Evolutionary conservation across 108 stramenopile genomes (phyloP).

Genomic region (Pseudonitzschia multiseries): DNA sequence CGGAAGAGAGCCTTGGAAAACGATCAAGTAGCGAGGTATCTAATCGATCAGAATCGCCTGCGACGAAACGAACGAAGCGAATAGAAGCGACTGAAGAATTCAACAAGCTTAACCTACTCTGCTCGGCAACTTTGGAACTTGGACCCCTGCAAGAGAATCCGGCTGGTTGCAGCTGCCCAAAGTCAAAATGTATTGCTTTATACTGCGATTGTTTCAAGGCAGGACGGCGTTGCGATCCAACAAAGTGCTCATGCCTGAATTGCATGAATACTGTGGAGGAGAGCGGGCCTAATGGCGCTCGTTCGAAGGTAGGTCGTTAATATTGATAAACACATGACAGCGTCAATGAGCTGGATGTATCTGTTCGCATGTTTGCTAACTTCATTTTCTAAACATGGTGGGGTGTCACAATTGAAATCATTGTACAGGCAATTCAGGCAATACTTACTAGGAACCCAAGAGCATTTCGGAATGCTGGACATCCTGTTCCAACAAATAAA

Average conservation of each 20-base stretch:
- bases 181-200: constrained; percentile 82
- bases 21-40: not conserved
- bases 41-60: constrained; percentile 11
- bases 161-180: constrained; percentile 83
- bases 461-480: constrained; percentile 53
- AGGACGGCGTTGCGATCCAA: constrained; percentile 58
- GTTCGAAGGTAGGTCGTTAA: constrained; percentile 33
- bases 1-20: not conserved
- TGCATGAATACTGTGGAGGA: constrained; percentile 60
- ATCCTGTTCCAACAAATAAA: constrained; percentile 8
- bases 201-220: constrained; percentile 95
- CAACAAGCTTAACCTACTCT: constrained; percentile 47
- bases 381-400: not conserved
- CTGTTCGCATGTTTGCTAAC: not conserved
- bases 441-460: constrained; percentile 60
- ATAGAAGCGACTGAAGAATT: not conserved
- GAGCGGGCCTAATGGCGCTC: constrained; percentile 45
- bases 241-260: constrained; percentile 46
- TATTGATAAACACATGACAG: not conserved
- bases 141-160: constrained; percentile 54
- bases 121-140: constrained; percentile 46
- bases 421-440: constrained; percentile 44
- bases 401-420: not conserved
- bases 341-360: not conserved
- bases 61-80: constrained; percentile 19